Evolutionary conservation across 768 basidiomycete genomes (phyloP).

Genomic region (Infundibulicybe gibba): DNA sequence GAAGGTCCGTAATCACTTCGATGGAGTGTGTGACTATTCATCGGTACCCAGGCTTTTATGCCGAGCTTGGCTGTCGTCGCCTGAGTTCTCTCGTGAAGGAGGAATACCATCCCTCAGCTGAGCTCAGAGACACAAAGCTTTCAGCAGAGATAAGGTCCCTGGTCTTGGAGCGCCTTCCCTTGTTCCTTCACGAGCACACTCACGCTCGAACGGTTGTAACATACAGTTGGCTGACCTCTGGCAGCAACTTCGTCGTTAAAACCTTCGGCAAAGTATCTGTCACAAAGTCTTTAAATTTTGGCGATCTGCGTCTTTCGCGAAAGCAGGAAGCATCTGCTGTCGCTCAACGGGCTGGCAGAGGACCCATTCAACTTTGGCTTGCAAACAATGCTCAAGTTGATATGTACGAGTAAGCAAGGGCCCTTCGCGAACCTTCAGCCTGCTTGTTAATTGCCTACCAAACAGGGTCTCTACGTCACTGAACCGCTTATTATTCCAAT

Average conservation of each 20-base stretch:
- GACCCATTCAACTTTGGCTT: conserved; percentile 74
- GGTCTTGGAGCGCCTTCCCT: conserved; percentile 79
- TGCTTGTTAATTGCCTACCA: conserved; percentile 3
- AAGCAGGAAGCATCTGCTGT: conserved; percentile 74
- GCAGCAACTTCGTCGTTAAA: conserved; percentile 67
- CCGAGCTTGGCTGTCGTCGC: conserved; percentile 66
- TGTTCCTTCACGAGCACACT: conserved; percentile 90
- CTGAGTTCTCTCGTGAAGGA: conserved; percentile 75
- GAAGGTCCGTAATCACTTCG: conserved; percentile 50
- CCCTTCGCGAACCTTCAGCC: conserved; percentile 1
- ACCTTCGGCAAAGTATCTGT: conserved; percentile 63
- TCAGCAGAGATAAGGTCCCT: conserved; percentile 53
- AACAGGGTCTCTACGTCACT: conserved; percentile 80
- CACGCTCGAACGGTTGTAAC: conserved; percentile 61
- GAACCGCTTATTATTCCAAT: conserved; percentile 74
- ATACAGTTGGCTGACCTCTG: conserved; percentile 60
- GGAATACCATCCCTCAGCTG: conserved; percentile 60
- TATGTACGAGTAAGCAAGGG: conserved; percentile 81
- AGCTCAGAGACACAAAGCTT: conserved; percentile 43
- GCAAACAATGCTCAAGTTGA: conserved; percentile 75
- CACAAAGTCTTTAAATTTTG: conserved; percentile 56
- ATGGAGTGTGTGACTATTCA: not conserved
- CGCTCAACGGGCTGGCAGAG: conserved; percentile 42
- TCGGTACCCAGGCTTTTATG: conserved; percentile 60
- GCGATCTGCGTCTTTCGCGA: conserved; percentile 41